Evolutionary conservation across 441 rosid species (phyloP).

Genomic region (Pelargonium citronellum): DNA sequence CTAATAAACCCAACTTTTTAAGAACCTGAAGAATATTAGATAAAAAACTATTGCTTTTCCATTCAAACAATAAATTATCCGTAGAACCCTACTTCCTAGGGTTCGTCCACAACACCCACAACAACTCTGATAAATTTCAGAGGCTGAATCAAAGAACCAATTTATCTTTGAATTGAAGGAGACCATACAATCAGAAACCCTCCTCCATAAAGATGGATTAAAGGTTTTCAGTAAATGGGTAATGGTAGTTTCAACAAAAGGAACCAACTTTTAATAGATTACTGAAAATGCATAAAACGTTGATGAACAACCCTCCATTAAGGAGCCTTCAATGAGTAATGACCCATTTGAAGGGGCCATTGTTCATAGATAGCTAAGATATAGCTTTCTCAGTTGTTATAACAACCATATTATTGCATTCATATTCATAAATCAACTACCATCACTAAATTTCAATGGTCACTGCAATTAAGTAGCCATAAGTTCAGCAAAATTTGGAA

Average conservation of each 20-base stretch:
- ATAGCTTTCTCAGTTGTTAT: background rate
- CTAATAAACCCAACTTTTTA: background rate
- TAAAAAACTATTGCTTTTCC: background rate
- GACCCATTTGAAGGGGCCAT: background rate
- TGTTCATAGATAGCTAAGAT: background rate
- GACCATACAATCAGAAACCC: slow-evolving; percentile 3
- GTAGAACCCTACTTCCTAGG: background rate
- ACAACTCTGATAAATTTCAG: background rate
- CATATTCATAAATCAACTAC: too few relatives aligned
- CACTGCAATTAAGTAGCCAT: background rate
- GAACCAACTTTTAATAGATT: background rate
- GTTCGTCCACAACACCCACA: background rate
- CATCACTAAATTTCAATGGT: too few relatives aligned
- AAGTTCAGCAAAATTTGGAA: background rate
- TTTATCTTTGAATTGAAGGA: slow-evolving; percentile 6
- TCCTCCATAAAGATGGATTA: slow-evolving; percentile 7
- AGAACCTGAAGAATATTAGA: background rate
- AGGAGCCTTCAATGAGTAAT: too few relatives aligned
- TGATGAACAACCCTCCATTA: background rate
- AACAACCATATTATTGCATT: background rate
- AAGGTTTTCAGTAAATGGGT: background rate
- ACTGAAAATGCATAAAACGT: background rate
- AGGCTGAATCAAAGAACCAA: background rate
- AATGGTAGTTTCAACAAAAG: slow-evolving; percentile 4
- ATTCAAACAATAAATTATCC: background rate